Conservation (phyloP, 345 rosid species). For the Aquilaria yunnanensis region DNA sequence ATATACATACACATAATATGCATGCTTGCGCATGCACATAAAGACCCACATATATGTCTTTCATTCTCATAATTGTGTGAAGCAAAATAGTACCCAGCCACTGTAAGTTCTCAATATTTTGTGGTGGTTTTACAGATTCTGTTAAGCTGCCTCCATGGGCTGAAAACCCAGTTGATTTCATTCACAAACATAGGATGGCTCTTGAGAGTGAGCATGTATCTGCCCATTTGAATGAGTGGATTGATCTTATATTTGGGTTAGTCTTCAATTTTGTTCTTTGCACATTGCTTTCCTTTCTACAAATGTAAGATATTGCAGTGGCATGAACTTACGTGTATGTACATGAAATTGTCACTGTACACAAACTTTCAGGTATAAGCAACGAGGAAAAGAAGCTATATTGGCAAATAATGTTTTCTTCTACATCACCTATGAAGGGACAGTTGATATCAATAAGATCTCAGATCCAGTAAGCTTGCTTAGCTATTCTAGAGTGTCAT, state of each 20-base stretch:
- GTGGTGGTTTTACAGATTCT: conserved; percentile 46
- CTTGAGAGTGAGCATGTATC: conserved; percentile 98
- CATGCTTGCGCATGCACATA: not conserved
- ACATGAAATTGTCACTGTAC: conserved; percentile 6
- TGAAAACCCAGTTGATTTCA: conserved; percentile 83
- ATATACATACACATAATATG: not conserved
- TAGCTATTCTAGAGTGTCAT: conserved; percentile 8
- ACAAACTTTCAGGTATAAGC: conserved; percentile 63
- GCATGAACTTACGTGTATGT: conserved; percentile 1
- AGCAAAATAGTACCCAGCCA: too few relatives aligned
- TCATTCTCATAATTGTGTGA: not conserved
- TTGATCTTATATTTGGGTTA: conserved; percentile 96
- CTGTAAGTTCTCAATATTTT: not conserved
- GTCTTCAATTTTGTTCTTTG: conserved; percentile 15
- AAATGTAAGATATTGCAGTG: not conserved
- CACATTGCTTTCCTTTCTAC: not conserved
- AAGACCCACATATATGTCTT: not conserved
- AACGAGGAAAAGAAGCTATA: conserved; percentile 99
- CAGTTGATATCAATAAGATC: conserved; percentile 87
- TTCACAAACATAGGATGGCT: conserved; percentile 89
- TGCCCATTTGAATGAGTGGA: conserved; percentile 96
- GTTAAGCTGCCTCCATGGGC: conserved; percentile 98
- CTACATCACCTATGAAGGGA: conserved; percentile 95
- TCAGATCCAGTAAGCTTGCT: conserved; percentile 65
- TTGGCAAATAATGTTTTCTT: conserved; percentile 89